phyloP scores from a whole-genome alignment of 352 stramenopile species.

The Phytophthora pistaciae region DNA sequence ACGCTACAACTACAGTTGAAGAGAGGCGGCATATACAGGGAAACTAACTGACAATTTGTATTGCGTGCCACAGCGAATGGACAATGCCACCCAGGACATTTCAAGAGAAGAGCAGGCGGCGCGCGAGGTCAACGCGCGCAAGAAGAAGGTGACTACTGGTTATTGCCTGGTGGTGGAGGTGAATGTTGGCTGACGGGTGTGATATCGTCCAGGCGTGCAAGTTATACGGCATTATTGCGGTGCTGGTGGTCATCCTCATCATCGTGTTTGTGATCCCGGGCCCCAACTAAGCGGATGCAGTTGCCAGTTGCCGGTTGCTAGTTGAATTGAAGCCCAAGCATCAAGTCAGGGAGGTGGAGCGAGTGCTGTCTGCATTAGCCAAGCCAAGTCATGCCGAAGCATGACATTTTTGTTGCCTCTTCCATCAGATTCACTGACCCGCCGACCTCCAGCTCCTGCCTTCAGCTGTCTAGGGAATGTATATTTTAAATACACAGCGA shows the following conservation, averaged over 20 bases:
- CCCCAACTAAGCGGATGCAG: conserved; percentile 26
- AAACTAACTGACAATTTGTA: not conserved
- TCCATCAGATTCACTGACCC: conserved; percentile 1
- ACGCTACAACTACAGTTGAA: conserved; percentile 17
- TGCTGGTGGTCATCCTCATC: conserved; percentile 73
- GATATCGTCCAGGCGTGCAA: conserved; percentile 55
- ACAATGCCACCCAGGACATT: conserved; percentile 69
- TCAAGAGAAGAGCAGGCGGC: conserved; percentile 66
- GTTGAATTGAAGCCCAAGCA: not conserved
- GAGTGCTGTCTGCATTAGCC: not conserved
- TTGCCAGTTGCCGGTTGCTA: conserved; percentile 9
- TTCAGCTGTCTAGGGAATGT: conserved; percentile 19
- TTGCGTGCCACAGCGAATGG: conserved; percentile 57
- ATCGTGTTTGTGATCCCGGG: conserved; percentile 63
- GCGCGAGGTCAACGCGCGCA: conserved; percentile 72
- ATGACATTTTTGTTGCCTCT: conserved; percentile 25
- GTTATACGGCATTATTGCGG: conserved; percentile 74
- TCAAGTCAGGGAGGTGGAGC: not conserved
- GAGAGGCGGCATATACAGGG: not conserved
- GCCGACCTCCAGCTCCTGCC: conserved; percentile 8
- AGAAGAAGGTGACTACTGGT: conserved; percentile 75
- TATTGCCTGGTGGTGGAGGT: conserved; percentile 8
- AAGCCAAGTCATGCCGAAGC: not conserved
- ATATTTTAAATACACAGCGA: conserved; percentile 35
- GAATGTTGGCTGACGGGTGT: not conserved